Conservation (phyloP, 306 rosid species). For the Vicia villosa region DNA sequence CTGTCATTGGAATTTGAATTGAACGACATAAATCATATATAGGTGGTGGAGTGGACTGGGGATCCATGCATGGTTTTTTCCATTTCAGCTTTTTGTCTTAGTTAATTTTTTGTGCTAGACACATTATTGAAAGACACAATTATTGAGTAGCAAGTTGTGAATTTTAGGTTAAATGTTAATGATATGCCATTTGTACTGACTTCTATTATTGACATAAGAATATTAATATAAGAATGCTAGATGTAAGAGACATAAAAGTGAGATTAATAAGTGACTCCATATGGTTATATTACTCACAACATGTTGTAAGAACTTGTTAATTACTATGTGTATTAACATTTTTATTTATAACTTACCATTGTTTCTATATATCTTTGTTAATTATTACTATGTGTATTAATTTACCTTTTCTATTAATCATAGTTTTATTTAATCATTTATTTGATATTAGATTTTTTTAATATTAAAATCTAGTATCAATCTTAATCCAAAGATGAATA, state of each 20-base stretch:
- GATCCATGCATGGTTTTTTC: background rate
- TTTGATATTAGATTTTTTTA: too few species aligned
- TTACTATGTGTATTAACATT: background rate
- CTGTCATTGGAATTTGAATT: constrained; percentile 9
- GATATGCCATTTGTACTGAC: background rate
- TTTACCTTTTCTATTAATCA: background rate
- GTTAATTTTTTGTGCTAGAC: background rate
- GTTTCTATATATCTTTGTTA: constrained; percentile 23
- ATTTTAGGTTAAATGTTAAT: constrained; percentile 21
- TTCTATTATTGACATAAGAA: constrained; percentile 23
- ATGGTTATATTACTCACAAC: constrained; percentile 3
- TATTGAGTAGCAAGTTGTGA: background rate
- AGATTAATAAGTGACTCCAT: constrained; percentile 28
- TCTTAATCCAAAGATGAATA: too few species aligned
- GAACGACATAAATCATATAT: background rate
- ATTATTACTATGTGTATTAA: too few species aligned
- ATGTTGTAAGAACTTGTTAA: constrained; percentile 8
- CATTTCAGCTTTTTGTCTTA: constrained; percentile 3
- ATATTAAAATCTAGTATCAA: too few species aligned
- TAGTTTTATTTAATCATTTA: too few species aligned
- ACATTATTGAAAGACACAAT: background rate
- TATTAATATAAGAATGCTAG: constrained; percentile 3
- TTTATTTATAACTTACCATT: constrained; percentile 5
- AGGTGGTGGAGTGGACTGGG: constrained; percentile 13
- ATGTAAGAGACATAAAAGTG: background rate